A percentile compares a stretch with the other conserved stretches of the same genome.
Evolutionary conservation across 2,329 filamentous ascomycete genomes (phyloP).

Genomic region (Cladosporium sphaerospermum): DNA sequence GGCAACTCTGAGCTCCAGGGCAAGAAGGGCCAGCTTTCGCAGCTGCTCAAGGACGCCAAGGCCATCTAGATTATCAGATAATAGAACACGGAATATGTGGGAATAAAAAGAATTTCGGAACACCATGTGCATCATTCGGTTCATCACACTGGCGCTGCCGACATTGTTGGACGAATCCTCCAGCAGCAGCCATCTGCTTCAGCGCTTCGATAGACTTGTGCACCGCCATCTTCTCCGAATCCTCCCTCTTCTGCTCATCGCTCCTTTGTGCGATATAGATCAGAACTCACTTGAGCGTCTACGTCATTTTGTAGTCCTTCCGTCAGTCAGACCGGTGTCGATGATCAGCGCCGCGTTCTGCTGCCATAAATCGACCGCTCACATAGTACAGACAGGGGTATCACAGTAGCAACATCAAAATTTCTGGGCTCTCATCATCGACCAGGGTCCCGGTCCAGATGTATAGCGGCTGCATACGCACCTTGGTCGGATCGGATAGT

Average conservation of each 20-base stretch:
- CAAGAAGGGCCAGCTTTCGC: slow-evolving; percentile 57
- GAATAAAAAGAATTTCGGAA: no score
- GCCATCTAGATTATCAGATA: slow-evolving; percentile 46
- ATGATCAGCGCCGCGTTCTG: slow-evolving; percentile 38
- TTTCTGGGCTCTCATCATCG: background rate
- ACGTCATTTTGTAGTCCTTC: slow-evolving; percentile 39
- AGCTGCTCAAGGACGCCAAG: slow-evolving; percentile 57
- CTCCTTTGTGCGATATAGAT: slow-evolving; percentile 32
- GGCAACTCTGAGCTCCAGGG: slow-evolving; percentile 85
- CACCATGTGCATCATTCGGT: no score
- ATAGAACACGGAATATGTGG: background rate
- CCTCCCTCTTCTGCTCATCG: slow-evolving; percentile 28
- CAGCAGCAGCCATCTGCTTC: slow-evolving; percentile 33
- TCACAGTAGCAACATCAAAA: background rate
- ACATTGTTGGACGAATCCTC: slow-evolving; percentile 19
- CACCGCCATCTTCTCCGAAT: slow-evolving; percentile 35
- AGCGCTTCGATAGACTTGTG: slow-evolving; percentile 39
- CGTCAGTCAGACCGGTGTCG: slow-evolving; percentile 34
- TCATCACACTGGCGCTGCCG: no score
- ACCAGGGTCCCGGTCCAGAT: background rate
- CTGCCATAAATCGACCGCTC: slow-evolving; percentile 40
- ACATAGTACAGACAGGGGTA: no score
- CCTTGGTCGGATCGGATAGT: slow-evolving; percentile 36
- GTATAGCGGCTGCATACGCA: slow-evolving; percentile 16
- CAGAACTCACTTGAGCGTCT: slow-evolving; percentile 39